These are phyloP conservation scores for Gracilaria domingensis DNA, from an alignment of 23 red algal species.

Conservation along the genomic window DNA sequence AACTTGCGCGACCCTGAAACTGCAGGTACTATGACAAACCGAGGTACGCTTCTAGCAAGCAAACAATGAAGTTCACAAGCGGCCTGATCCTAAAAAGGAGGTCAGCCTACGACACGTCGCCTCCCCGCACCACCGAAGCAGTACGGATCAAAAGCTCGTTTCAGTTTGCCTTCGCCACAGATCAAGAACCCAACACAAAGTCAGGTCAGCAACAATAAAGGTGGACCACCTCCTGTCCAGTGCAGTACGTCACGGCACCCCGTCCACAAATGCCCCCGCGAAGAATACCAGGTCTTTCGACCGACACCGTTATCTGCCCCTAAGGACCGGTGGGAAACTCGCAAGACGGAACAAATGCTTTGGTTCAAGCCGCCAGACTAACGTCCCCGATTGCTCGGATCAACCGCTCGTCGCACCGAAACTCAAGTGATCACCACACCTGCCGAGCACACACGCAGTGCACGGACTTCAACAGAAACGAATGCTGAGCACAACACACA, in stretches of 20 bases:
- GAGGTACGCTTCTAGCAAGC: neutral
- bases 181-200: neutral
- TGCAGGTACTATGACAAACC: neutral
- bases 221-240: too few species aligned
- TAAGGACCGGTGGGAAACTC: neutral
- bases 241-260: too few species aligned
- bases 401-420: neutral
- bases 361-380: neutral
- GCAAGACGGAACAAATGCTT: neutral
- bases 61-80: neutral
- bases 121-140: neutral
- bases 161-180: neutral
- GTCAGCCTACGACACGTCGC: neutral
- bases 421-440: too few species aligned
- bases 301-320: neutral
- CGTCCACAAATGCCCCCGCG: too few species aligned
- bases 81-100: neutral
- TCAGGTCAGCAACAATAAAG: too few species aligned
- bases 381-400: neutral
- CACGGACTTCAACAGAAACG: too few species aligned
- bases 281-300: too few species aligned
- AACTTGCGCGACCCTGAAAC: slow-evolving; percentile 4
- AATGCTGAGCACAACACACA: too few species aligned
- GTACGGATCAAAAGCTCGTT: slow-evolving; percentile 12
- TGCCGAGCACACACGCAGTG: too few species aligned